Conservation (phyloP, 1,284 basidiomycete genomes). For the Porodaedalea pini region DNA sequence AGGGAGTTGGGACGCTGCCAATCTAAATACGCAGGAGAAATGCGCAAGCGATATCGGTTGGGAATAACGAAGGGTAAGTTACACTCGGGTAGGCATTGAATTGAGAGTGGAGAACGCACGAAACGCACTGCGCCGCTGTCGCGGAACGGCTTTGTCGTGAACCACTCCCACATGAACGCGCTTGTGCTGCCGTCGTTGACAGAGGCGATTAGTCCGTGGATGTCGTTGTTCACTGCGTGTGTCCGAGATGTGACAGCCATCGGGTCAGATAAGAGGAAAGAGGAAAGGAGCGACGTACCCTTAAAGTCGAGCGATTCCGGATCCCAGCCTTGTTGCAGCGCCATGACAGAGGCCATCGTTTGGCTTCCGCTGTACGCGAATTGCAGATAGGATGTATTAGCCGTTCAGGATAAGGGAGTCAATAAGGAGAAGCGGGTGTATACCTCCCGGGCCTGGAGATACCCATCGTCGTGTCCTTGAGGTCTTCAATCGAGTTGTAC, state of each 20-base stretch:
- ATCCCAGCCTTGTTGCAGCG: constrained; percentile 79
- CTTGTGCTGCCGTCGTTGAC: constrained; percentile 84
- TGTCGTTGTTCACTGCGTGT: constrained; percentile 78
- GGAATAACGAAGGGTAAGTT: background rate
- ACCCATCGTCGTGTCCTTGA: constrained; percentile 81
- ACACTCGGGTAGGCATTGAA: background rate
- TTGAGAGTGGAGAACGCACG: constrained; percentile 42
- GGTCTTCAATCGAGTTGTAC: constrained; percentile 72
- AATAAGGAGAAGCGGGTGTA: background rate
- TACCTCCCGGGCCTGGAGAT: constrained; percentile 88
- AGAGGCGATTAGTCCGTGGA: constrained; percentile 83
- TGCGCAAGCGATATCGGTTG: background rate
- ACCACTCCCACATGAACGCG: constrained; percentile 96
- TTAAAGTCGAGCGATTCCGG: constrained; percentile 72
- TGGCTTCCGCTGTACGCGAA: constrained; percentile 64
- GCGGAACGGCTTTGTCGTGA: constrained; percentile 92
- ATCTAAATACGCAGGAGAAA: constrained; percentile 49
- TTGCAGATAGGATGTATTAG: too few species aligned
- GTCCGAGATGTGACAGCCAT: background rate
- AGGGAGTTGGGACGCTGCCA: constrained; percentile 86
- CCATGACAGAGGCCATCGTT: constrained; percentile 96
- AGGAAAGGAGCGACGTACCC: constrained; percentile 39
- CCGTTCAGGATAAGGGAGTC: background rate
- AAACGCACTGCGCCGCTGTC: constrained; percentile 83
- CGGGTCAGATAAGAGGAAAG: background rate